These are phyloP conservation scores for Diaporthe australafricana DNA, from an alignment of 2,329 filamentous ascomycete species.

Conservation along the genomic window DNA sequence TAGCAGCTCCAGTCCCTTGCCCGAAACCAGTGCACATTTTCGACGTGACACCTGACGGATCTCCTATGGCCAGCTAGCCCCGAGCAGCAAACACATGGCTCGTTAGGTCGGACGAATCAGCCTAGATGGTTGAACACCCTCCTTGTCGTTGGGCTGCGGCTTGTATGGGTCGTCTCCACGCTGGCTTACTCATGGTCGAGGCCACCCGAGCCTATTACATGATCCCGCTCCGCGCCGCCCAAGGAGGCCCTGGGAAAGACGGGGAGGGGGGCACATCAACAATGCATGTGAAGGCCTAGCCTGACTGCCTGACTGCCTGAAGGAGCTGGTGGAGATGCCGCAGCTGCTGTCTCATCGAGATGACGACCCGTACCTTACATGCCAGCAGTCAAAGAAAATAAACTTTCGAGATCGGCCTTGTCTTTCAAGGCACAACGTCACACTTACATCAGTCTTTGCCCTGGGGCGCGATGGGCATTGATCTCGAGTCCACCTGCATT, in stretches of 20 bases:
- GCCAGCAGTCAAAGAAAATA: conserved; percentile 18
- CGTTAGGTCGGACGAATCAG: conserved; percentile 9
- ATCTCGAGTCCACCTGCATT: not conserved
- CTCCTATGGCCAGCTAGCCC: not conserved
- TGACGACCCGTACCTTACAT: conserved; percentile 17
- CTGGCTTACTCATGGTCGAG: conserved; percentile 15
- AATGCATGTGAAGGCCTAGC: conserved; percentile 14
- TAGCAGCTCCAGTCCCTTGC: not conserved
- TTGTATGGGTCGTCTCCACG: not conserved
- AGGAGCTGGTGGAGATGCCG: conserved; percentile 10
- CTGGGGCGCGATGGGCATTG: not conserved
- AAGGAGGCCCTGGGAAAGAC: not conserved
- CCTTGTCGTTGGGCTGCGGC: not conserved
- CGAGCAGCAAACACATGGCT: not conserved
- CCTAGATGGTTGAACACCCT: not conserved
- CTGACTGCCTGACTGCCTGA: not conserved
- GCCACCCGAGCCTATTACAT: not conserved
- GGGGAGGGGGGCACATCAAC: not conserved
- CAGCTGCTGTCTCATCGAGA: conserved; percentile 19
- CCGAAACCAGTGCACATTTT: not conserved
- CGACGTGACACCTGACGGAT: not conserved
- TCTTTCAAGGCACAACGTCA: conserved; percentile 9
- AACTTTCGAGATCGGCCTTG: conserved; percentile 15
- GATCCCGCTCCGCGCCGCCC: not conserved
- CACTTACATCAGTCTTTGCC: conserved; percentile 2